These are phyloP conservation scores for Petasospora rhodanensis DNA, from an alignment of 1,139 yeast genomes.

Conservation along the genomic window DNA sequence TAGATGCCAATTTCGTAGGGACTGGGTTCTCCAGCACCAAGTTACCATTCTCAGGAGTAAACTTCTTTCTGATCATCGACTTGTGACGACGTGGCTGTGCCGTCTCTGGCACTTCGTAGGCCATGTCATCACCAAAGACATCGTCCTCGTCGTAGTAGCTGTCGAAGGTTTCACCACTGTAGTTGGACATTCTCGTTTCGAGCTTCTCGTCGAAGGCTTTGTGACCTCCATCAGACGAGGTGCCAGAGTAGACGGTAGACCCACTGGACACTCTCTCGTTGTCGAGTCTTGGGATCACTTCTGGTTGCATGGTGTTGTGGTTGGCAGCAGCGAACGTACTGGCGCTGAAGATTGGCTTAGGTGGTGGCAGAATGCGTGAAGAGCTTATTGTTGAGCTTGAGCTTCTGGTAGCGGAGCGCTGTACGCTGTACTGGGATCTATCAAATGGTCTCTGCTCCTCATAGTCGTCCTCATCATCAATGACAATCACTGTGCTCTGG, in stretches of 20 bases:
- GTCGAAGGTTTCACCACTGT: conserved; percentile 33
- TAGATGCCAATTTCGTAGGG: conserved; percentile 78
- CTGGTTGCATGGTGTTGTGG: conserved; percentile 10
- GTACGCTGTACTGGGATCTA: conserved; percentile 8
- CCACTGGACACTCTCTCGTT: conserved; percentile 23
- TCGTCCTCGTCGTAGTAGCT: conserved; percentile 29
- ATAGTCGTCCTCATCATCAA: conserved; percentile 40
- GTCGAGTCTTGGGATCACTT: conserved; percentile 13
- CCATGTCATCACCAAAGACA: conserved; percentile 24
- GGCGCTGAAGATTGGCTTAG: conserved; percentile 62
- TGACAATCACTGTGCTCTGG: conserved; percentile 43
- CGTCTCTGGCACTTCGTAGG: conserved; percentile 36
- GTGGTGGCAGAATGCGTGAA: conserved; percentile 53
- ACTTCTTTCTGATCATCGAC: conserved; percentile 50
- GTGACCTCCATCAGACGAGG: conserved; percentile 16
- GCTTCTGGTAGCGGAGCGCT: conserved; percentile 29
- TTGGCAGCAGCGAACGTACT: conserved; percentile 61
- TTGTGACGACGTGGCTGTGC: conserved; percentile 60
- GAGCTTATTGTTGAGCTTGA: conserved; percentile 34
- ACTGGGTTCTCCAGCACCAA: conserved; percentile 89
- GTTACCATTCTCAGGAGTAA: conserved; percentile 68
- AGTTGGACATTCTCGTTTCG: conserved; percentile 28
- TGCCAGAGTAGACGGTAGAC: conserved; percentile 22
- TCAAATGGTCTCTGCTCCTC: conserved; percentile 16
- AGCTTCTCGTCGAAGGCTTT: conserved; percentile 20